Evolutionary conservation across 2,329 filamentous ascomycete genomes (phyloP), one percentile per base, ranked within the genome.

Genomic region (Fusarium acutatum): DNA sequence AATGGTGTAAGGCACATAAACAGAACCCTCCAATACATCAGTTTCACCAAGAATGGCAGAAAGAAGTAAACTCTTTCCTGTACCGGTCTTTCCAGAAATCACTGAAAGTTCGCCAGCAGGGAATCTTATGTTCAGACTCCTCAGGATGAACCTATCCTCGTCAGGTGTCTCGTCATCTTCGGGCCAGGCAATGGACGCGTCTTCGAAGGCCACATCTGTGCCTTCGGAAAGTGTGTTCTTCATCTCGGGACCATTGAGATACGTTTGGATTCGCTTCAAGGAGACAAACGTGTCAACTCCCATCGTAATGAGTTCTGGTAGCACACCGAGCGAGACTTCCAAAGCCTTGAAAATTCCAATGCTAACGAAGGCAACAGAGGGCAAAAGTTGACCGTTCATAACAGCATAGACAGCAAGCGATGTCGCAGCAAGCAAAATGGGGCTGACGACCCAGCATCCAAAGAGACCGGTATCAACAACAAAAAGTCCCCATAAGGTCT

Each of bases 311-410:
- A 95, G 83, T 78, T 95, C 93, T 0, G 94, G 94, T 22, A 96
- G 83, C 46, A 93, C 85, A 1, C 90, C 90, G 3, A 96, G 82
- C 0, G 92, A 91, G 28, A 91, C 85, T 78, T 96, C 93, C 28
- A 96, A 86, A n/a, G 89, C 87, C 67, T 89, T 89, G 81, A 96
- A 94, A 50, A 95, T 86, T 15, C 91, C 90, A 41, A 95, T 90
- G 34, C 92, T 91, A 32, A 94, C 94, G 74, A 96, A 96, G 5
- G 94, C 94, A 17, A 95, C 88, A 0, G 93, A 94, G 0, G 94
- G 91, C 2, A 87, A 86, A 15, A 96, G 84, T 1, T 85, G 83
- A 9, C 90, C 91, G 72, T 94, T 81, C 0, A 93, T 75, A 15
- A 88, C 72, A 5, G 92, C 90, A 77, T 95, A 95, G 0, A 90